Percentiles rank a stretch among this genome's conserved stretches.
These are phyloP conservation scores for Fusarium mexicanum DNA, from an alignment of 2,329 filamentous ascomycete genomes.

Conservation along the genomic window DNA sequence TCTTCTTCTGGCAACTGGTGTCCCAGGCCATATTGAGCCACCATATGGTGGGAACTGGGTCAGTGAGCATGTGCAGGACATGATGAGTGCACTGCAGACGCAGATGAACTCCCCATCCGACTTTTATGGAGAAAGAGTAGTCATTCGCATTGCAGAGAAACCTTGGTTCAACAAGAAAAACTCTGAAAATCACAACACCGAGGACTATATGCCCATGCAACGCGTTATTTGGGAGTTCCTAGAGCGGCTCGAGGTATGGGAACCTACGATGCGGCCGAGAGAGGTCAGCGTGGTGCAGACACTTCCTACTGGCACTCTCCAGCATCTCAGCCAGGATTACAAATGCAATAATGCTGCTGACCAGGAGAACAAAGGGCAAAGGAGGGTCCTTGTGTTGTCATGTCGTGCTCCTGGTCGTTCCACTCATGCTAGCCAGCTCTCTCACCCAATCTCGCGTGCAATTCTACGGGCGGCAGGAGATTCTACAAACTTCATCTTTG, in stretches of 20 bases:
- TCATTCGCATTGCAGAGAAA: not conserved
- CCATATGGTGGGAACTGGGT: not conserved
- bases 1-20: not conserved
- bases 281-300: not conserved
- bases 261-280: not conserved
- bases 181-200: not conserved
- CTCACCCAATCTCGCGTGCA: not conserved
- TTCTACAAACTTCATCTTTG: not conserved
- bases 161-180: not conserved
- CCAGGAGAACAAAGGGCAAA: not conserved
- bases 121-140: not conserved
- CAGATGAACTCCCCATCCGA: not conserved
- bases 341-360: accelerated
- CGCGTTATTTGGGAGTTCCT: not conserved
- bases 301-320: not conserved
- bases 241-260: not conserved
- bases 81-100: not conserved
- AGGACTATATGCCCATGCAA: not conserved
- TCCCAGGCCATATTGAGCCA: not conserved
- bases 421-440: not conserved
- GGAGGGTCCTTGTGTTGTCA: not conserved
- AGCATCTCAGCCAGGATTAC: accelerated
- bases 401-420: not conserved
- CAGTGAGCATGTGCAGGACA: not conserved
- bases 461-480: not conserved